Evolutionary conservation across 179 eudicot species (phyloP).

Genomic region (Gypsophila paniculata): DNA sequence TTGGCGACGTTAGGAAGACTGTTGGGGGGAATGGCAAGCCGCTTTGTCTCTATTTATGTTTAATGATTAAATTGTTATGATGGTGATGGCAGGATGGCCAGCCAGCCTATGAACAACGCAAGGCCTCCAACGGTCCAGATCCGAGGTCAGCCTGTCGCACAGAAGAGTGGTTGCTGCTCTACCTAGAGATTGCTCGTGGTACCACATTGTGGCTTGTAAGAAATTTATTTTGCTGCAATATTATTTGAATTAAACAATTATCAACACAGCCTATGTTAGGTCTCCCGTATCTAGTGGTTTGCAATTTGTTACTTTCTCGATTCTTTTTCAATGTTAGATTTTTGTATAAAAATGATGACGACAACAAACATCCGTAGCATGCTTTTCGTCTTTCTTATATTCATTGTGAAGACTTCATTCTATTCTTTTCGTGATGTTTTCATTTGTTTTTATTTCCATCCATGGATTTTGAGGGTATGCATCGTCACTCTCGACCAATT

Average conservation of each 20-base stretch:
- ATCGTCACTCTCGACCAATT: neutral
- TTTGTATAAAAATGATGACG: slow-evolving; percentile 32
- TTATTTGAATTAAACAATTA: slow-evolving; percentile 27
- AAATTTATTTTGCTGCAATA: slow-evolving; percentile 29
- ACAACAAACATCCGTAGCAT: slow-evolving; percentile 15
- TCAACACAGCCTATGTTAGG: slow-evolving; percentile 24
- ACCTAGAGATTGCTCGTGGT: slow-evolving; percentile 23
- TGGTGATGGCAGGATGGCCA: slow-evolving; percentile 42
- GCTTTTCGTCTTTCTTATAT: neutral
- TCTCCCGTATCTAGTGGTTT: slow-evolving; percentile 24
- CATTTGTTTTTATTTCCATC: neutral
- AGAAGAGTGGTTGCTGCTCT: slow-evolving; percentile 48
- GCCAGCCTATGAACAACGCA: slow-evolving; percentile 40
- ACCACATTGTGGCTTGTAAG: slow-evolving; percentile 31
- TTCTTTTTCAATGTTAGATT: slow-evolving; percentile 29
- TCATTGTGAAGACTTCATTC: neutral
- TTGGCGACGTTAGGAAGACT: neutral
- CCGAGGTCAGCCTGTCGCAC: slow-evolving; percentile 45
- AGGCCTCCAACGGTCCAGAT: slow-evolving; percentile 49
- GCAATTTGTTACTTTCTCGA: slow-evolving; percentile 29
- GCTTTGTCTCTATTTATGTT: neutral
- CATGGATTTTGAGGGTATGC: no score
- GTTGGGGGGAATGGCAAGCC: neutral
- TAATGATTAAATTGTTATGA: neutral
- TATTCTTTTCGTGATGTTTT: neutral